Evolutionary conservation across 1,284 basidiomycete species (phyloP).

Genomic region (Ustilago esculenta): DNA sequence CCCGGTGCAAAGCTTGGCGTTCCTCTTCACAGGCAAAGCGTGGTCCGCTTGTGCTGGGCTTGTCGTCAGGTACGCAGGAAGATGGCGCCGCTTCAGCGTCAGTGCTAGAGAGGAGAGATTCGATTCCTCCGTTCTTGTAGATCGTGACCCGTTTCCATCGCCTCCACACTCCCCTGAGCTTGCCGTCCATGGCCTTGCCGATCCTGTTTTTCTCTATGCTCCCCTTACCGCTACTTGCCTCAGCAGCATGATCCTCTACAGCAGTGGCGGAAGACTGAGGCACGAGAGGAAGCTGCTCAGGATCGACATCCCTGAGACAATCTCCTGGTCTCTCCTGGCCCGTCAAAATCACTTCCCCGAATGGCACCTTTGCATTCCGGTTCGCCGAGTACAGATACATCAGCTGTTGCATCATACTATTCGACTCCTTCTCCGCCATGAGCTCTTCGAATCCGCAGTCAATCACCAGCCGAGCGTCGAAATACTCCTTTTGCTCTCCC

Average conservation of each 20-base stretch:
- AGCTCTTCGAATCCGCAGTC: constrained; percentile 93
- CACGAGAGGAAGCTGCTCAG: constrained; percentile 24
- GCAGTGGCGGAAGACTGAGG: background rate
- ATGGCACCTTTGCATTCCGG: constrained; percentile 76
- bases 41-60: background rate
- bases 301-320: constrained; percentile 29
- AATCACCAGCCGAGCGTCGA: constrained; percentile 76
- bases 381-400: constrained; percentile 89
- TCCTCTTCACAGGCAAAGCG: constrained; percentile 6
- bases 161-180: constrained; percentile 77
- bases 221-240: background rate
- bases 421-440: constrained; percentile 95
- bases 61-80: background rate
- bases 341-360: constrained; percentile 79
- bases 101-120: constrained; percentile 19
- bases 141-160: constrained; percentile 85
- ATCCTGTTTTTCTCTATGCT: constrained; percentile 73
- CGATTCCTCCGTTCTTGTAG: constrained; percentile 73
- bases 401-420: constrained; percentile 85
- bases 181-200: constrained; percentile 77
- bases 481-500: constrained; percentile 70
- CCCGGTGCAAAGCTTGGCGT: constrained; percentile 20
- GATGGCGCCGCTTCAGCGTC: background rate
- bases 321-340: constrained; percentile 70
- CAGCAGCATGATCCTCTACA: background rate